phyloP scores from a whole-genome alignment of 768 basidiomycete species.

The Lenzites betulinus region DNA sequence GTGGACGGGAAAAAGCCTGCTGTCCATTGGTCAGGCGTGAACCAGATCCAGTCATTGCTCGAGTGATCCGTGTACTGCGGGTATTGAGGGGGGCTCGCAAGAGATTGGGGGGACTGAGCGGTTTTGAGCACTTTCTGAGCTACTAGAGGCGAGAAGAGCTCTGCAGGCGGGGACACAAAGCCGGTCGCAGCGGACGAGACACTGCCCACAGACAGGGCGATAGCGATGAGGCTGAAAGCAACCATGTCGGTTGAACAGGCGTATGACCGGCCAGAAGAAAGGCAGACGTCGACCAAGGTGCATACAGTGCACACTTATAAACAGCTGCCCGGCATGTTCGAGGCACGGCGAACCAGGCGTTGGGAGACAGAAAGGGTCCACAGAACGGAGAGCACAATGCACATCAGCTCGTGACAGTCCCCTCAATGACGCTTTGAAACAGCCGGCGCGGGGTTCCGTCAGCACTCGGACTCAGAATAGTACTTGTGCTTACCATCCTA shows the following conservation, averaged over 20 bases:
- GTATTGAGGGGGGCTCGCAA: constrained; percentile 45
- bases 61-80: constrained; percentile 61
- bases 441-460: not conserved
- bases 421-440: not conserved
- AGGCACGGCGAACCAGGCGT: not conserved
- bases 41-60: constrained; percentile 54
- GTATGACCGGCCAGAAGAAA: too few species aligned
- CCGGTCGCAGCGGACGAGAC: constrained; percentile 7
- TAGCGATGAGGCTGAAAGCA: not conserved
- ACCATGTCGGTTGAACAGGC: constrained; percentile 5
- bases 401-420: constrained; percentile 7
- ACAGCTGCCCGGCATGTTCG: not conserved
- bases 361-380: not conserved
- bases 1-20: constrained; percentile 68
- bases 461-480: not conserved
- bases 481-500: not conserved
- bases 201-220: not conserved
- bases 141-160: constrained; percentile 63
- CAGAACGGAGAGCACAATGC: not conserved
- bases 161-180: constrained; percentile 35
- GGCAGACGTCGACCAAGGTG: too few species aligned
- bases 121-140: constrained; percentile 61
- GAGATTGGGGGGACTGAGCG: constrained; percentile 46
- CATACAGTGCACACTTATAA: not conserved
- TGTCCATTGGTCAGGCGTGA: constrained; percentile 62